These are phyloP conservation scores for Isabelozyma rhagii DNA, from an alignment of 805 yeast genomes.

Conservation along the genomic window DNA sequence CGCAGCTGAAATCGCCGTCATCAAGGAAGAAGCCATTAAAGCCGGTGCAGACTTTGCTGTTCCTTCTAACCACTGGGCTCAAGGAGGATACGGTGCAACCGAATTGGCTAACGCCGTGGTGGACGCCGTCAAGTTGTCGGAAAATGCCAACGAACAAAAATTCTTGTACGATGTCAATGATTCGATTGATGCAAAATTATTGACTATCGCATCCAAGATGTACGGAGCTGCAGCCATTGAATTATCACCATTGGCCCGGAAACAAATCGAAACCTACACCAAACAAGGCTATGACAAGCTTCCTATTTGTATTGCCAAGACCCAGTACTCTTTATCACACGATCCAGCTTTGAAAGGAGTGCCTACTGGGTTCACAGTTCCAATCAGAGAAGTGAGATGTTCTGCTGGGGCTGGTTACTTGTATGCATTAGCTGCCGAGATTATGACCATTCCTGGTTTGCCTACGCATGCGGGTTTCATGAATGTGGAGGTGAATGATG, in stretches of 20 bases:
- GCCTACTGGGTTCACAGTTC: slow-evolving; percentile 90
- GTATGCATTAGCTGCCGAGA: slow-evolving; percentile 95
- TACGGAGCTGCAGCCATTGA: slow-evolving; percentile 89
- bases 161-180: slow-evolving; percentile 70
- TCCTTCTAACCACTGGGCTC: slow-evolving; percentile 89
- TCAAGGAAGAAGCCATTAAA: slow-evolving; percentile 72
- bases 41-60: slow-evolving; percentile 97
- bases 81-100: slow-evolving; percentile 91
- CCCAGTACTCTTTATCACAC: slow-evolving; percentile 94
- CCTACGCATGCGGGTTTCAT: slow-evolving; percentile 95
- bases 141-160: slow-evolving; percentile 30
- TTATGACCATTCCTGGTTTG: slow-evolving; percentile 95
- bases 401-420: slow-evolving; percentile 96
- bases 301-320: slow-evolving; percentile 96
- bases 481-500: slow-evolving; percentile 90
- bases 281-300: slow-evolving; percentile 84
- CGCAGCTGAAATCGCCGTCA: slow-evolving; percentile 72
- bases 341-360: slow-evolving; percentile 93
- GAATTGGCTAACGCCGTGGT: slow-evolving; percentile 82
- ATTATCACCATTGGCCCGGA: slow-evolving; percentile 74
- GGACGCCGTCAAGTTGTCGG: slow-evolving; percentile 52
- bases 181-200: slow-evolving; percentile 76
- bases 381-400: slow-evolving; percentile 90
- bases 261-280: slow-evolving; percentile 78
- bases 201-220: slow-evolving; percentile 79